phyloP scores from a whole-genome alignment of 2,329 filamentous ascomycete species.

The Colletotrichum shisoi region DNA sequence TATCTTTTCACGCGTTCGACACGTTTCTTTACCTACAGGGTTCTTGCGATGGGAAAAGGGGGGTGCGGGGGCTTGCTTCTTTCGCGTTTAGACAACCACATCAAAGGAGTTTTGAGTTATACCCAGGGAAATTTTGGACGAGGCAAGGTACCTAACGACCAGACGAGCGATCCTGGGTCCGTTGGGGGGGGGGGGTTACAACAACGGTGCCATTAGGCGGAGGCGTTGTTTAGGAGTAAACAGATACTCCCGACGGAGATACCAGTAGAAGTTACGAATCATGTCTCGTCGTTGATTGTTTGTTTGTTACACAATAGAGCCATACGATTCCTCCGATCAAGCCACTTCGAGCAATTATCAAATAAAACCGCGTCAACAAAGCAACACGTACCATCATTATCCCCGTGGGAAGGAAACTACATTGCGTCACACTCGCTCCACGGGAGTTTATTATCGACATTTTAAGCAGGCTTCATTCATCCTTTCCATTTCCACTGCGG shows the following conservation, averaged over 20 bases:
- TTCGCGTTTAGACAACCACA: not conserved
- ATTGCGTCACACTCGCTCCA: not conserved
- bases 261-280: not conserved
- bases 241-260: not conserved
- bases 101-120: conserved; percentile 18
- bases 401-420: not conserved
- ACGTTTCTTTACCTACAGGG: not conserved
- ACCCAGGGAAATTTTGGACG: conserved; percentile 10
- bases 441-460: not conserved
- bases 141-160: not conserved
- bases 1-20: no score
- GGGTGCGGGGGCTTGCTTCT: not conserved
- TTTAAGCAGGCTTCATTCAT: no score
- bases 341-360: not conserved
- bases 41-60: not conserved
- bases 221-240: no score
- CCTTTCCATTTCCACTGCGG: no score
- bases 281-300: not conserved
- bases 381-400: no score
- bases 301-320: not conserved
- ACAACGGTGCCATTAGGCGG: not conserved
- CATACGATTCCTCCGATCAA: not conserved
- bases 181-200: not conserved
- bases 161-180: not conserved
- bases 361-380: no score